Evolutionary conservation across 2,329 filamentous ascomycete genomes (phyloP).

Genomic region (Neonectria faginata): DNA sequence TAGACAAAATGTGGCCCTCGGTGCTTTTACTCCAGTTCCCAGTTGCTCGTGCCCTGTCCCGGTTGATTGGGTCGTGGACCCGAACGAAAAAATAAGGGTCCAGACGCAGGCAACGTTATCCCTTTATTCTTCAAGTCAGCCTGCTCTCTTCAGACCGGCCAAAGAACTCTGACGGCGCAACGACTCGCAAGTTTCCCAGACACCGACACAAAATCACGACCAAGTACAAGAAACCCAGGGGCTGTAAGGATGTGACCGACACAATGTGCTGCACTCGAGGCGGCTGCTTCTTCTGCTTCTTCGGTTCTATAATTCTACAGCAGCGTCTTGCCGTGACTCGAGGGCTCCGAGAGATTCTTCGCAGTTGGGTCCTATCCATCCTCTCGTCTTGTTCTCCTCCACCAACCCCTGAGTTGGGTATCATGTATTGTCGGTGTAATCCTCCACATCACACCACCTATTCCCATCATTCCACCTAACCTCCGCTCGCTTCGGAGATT

Average conservation of each 20-base stretch:
- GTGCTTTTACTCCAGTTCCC: not conserved
- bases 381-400: slow-evolving; percentile 13
- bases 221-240: not conserved
- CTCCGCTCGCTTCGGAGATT: slow-evolving; percentile 21
- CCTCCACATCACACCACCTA: slow-evolving; percentile 31
- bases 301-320: not conserved
- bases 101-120: not conserved
- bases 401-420: slow-evolving; percentile 37
- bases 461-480: slow-evolving; percentile 22
- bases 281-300: not conserved
- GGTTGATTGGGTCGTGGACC: not conserved
- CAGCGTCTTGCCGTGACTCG: not conserved
- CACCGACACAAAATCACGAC: not conserved
- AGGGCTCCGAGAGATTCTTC: not conserved
- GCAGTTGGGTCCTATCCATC: not conserved
- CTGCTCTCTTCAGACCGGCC: not conserved
- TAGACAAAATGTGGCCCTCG: not conserved
- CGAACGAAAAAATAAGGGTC: not conserved
- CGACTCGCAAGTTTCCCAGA: not conserved
- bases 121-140: not conserved
- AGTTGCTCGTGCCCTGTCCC: not conserved
- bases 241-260: not conserved
- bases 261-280: not conserved
- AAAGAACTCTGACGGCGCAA: not conserved
- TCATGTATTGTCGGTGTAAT: slow-evolving; percentile 30